phyloP scores from a whole-genome alignment of 2,329 filamentous ascomycete genomes.

The Cytospora schulzeri region DNA sequence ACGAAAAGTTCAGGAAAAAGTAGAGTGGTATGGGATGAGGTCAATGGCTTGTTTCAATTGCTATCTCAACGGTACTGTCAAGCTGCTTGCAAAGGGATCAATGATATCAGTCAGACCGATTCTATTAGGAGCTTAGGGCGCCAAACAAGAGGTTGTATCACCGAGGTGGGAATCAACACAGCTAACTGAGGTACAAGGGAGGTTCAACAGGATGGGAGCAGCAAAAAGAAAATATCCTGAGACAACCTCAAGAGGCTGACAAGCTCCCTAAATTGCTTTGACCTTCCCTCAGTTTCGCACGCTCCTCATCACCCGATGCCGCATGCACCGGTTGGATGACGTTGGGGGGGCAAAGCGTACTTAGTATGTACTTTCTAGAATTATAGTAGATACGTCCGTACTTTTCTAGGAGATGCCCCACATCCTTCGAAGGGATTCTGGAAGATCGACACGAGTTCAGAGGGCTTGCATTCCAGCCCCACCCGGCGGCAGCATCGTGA shows the following conservation, averaged over 20 bases:
- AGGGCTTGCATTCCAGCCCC: conserved; percentile 9
- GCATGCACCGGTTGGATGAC: background rate
- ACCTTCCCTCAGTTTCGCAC: background rate
- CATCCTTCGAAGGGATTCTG: conserved; percentile 15
- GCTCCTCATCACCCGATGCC: background rate
- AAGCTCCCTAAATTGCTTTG: conserved; percentile 12
- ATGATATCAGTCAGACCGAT: conserved; percentile 9
- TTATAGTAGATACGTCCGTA: conserved; percentile 6
- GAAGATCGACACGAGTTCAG: background rate
- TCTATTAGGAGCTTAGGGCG: background rate
- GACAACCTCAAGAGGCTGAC: conserved; percentile 11
- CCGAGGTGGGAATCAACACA: background rate
- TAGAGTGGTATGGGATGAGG: conserved; percentile 2
- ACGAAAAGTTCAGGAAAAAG: background rate
- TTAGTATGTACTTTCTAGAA: background rate
- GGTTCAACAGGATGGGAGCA: background rate
- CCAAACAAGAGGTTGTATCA: background rate
- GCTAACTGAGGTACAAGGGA: no score
- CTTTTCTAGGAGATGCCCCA: conserved; percentile 7
- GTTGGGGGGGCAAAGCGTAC: background rate
- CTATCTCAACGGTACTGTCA: conserved; percentile 4
- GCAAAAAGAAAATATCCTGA: background rate
- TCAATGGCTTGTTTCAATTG: conserved; percentile 13
- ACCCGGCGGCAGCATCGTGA: background rate
- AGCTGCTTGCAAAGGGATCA: conserved; percentile 12